phyloP scores from a whole-genome alignment of 768 basidiomycete species.

The Lactifluus piperatus region DNA sequence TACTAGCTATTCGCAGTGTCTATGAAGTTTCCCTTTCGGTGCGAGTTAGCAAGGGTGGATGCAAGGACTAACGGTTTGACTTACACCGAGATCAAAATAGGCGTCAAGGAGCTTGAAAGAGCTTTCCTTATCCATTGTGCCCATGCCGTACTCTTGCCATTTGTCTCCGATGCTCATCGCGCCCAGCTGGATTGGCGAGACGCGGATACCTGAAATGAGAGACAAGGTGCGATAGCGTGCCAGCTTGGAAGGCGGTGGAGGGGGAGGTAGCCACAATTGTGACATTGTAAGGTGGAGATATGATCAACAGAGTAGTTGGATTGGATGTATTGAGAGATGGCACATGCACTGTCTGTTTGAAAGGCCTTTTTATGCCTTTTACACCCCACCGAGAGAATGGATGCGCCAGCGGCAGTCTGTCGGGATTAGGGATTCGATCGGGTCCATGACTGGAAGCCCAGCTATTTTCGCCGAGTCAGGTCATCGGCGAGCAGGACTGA shows the following conservation, averaged over 20 bases:
- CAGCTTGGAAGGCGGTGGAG: constrained; percentile 18
- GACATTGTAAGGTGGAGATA: background rate
- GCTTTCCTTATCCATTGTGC: constrained; percentile 36
- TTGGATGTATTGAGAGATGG: too few species aligned
- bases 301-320: too few species aligned
- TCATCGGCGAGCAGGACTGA: too few species aligned
- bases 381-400: too few species aligned
- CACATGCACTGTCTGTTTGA: too few species aligned
- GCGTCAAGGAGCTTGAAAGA: constrained; percentile 40
- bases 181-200: constrained; percentile 41
- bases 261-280: background rate
- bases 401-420: too few species aligned
- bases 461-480: too few species aligned
- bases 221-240: constrained; percentile 33
- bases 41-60: constrained; percentile 33
- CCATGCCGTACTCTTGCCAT: constrained; percentile 31
- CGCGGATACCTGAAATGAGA: constrained; percentile 35
- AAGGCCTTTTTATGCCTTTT: too few species aligned
- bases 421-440: too few species aligned
- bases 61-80: constrained; percentile 25
- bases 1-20: constrained; percentile 40
- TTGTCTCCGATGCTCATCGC: constrained; percentile 42
- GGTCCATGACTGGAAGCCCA: too few species aligned
- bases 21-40: constrained; percentile 43
- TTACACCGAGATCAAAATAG: constrained; percentile 38